phyloP scores from a whole-genome alignment of 2,329 filamentous ascomycete genomes.

The Hypoxylon sp. region DNA sequence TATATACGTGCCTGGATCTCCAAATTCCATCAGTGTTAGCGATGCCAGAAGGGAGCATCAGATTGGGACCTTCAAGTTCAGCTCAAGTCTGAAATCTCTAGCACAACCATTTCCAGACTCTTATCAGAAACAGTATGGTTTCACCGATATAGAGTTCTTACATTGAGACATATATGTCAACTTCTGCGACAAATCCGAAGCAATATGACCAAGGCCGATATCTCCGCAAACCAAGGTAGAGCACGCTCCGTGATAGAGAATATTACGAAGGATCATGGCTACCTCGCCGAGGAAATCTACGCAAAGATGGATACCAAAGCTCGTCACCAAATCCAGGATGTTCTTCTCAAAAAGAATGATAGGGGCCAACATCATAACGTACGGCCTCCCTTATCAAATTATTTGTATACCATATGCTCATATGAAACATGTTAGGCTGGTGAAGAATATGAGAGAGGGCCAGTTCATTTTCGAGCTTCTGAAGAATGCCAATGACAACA shows the following conservation, averaged over 20 bases:
- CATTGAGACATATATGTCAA: too few species aligned
- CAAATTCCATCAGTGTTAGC: not conserved
- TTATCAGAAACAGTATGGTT: not conserved
- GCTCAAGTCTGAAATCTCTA: not conserved
- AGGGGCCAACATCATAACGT: constrained; percentile 45
- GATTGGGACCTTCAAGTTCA: too few species aligned
- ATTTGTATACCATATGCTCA: not conserved
- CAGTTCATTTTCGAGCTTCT: constrained; percentile 67
- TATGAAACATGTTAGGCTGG: constrained; percentile 52
- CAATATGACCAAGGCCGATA: constrained; percentile 1
- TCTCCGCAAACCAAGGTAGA: not conserved
- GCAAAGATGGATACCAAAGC: constrained; percentile 18
- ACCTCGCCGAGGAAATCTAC: constrained; percentile 37
- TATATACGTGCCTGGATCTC: not conserved
- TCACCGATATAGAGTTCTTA: not conserved
- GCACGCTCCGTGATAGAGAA: constrained; percentile 16
- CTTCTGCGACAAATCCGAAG: not conserved
- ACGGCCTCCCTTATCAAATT: not conserved
- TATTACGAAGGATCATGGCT: constrained; percentile 45
- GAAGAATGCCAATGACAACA: constrained; percentile 68
- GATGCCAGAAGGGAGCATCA: too few species aligned
- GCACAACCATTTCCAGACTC: not conserved
- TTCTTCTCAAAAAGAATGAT: constrained; percentile 30
- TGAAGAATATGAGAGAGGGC: constrained; percentile 58
- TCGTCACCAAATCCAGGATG: constrained; percentile 35